phyloP scores from a whole-genome alignment of 2,329 filamentous ascomycete genomes.

The Botrytis elliptica region DNA sequence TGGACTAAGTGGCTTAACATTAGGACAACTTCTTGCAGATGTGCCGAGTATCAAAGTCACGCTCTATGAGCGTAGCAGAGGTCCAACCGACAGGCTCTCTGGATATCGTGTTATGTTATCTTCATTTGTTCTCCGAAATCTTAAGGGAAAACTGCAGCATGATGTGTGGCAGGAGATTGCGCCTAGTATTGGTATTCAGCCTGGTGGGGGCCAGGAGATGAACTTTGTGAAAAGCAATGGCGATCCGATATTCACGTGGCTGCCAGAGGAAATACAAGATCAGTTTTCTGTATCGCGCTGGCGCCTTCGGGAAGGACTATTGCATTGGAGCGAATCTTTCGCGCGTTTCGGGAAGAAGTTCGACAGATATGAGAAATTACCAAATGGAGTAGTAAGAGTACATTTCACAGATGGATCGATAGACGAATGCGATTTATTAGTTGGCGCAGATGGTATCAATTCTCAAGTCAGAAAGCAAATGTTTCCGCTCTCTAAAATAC shows the following conservation, averaged over 20 bases:
- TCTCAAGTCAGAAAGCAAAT: slow-evolving; percentile 47
- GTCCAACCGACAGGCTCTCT: slow-evolving; percentile 28
- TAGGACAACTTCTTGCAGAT: slow-evolving; percentile 32
- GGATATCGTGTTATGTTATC: slow-evolving; percentile 37
- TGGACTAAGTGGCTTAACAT: slow-evolving; percentile 33
- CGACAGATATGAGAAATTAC: slow-evolving; percentile 34
- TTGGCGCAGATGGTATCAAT: slow-evolving; percentile 55
- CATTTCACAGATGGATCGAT: slow-evolving; percentile 46
- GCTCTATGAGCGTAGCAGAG: slow-evolving; percentile 30
- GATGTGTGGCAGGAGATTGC: slow-evolving; percentile 30
- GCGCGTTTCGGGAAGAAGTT: slow-evolving; percentile 39
- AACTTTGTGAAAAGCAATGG: slow-evolving; percentile 33
- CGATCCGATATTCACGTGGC: slow-evolving; percentile 31
- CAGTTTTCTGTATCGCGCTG: slow-evolving; percentile 34
- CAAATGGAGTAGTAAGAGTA: slow-evolving; percentile 40
- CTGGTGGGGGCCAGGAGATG: slow-evolving; percentile 31
- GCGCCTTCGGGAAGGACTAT: slow-evolving; percentile 31
- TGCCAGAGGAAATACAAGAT: slow-evolving; percentile 31
- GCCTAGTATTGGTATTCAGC: slow-evolving; percentile 30
- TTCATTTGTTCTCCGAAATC: slow-evolving; percentile 30
- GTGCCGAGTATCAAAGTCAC: slow-evolving; percentile 30
- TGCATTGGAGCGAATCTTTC: slow-evolving; percentile 28
- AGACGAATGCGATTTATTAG: slow-evolving; percentile 50
- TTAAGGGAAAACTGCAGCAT: slow-evolving; percentile 29
- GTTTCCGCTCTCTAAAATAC: slow-evolving; percentile 29